phyloP scores from a whole-genome alignment of 2,329 filamentous ascomycete species.

The Mycosphaerella sp. region DNA sequence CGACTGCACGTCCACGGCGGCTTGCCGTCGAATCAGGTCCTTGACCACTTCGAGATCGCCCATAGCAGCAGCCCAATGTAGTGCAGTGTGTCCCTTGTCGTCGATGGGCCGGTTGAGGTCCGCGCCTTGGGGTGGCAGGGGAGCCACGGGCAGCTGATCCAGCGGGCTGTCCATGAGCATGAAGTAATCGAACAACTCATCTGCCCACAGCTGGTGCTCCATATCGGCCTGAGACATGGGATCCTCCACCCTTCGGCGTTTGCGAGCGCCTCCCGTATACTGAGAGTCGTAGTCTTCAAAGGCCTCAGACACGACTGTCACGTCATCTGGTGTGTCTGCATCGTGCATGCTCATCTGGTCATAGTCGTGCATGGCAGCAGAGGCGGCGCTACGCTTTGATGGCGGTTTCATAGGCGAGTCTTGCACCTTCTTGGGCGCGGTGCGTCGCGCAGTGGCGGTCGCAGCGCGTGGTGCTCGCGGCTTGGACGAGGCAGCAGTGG shows the following conservation, averaged over 20 bases:
- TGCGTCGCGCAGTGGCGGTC: slow-evolving; percentile 19
- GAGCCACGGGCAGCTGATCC: slow-evolving; percentile 62
- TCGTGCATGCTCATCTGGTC: slow-evolving; percentile 27
- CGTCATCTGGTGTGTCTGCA: slow-evolving; percentile 76
- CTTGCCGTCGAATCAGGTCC: slow-evolving; percentile 75
- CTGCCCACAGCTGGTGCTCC: slow-evolving; percentile 84
- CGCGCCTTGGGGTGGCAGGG: slow-evolving; percentile 77
- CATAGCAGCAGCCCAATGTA: slow-evolving; percentile 98
- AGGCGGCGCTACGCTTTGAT: slow-evolving; percentile 50
- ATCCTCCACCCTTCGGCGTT: slow-evolving; percentile 70
- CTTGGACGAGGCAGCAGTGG: slow-evolving; percentile 62
- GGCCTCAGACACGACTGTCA: slow-evolving; percentile 75
- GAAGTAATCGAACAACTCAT: slow-evolving; percentile 93
- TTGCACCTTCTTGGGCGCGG: slow-evolving; percentile 23
- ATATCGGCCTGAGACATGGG: slow-evolving; percentile 59
- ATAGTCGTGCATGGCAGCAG: slow-evolving; percentile 39
- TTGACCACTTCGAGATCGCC: slow-evolving; percentile 88
- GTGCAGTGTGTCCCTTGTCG: slow-evolving; percentile 80
- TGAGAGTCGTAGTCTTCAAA: slow-evolving; percentile 77
- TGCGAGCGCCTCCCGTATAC: slow-evolving; percentile 52
- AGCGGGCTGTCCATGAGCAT: slow-evolving; percentile 51
- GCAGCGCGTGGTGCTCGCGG: slow-evolving; percentile 63
- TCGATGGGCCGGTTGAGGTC: slow-evolving; percentile 91
- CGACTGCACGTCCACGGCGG: slow-evolving; percentile 62
- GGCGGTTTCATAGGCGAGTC: slow-evolving; percentile 37